These are phyloP conservation scores for Helianthus annuus DNA, from an alignment of 129 eudicot species.

Conservation along the genomic window HanXRQr2.0-SUNRISE NC_035445.2:142453589-142454088, in stretches of 20 bases:
- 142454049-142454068: neutral
- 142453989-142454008: too few relatives aligned
- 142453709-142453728: neutral
- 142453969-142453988: neutral
- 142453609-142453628: slow-evolving; percentile 99
- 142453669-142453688: slow-evolving; percentile 99
- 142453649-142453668: slow-evolving; percentile 97
- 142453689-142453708: neutral
- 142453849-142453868: slow-evolving; percentile 6
- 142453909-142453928: too few relatives aligned
- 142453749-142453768: neutral
- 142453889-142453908: too few relatives aligned
- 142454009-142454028: neutral
- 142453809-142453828: slow-evolving; percentile 30
- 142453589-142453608: slow-evolving; percentile 67
- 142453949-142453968: slow-evolving; percentile 3
- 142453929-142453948: neutral
- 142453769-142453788: neutral
- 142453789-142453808: neutral
- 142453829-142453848: slow-evolving; percentile 7
- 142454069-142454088: neutral
- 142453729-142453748: slow-evolving; percentile 8
- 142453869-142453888: slow-evolving; percentile 9
- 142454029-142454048: slow-evolving; percentile 3
- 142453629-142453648: slow-evolving; percentile 93